phyloP scores from a whole-genome alignment of 2,329 filamentous ascomycete species.

The Diaporthe vaccinii region DNA sequence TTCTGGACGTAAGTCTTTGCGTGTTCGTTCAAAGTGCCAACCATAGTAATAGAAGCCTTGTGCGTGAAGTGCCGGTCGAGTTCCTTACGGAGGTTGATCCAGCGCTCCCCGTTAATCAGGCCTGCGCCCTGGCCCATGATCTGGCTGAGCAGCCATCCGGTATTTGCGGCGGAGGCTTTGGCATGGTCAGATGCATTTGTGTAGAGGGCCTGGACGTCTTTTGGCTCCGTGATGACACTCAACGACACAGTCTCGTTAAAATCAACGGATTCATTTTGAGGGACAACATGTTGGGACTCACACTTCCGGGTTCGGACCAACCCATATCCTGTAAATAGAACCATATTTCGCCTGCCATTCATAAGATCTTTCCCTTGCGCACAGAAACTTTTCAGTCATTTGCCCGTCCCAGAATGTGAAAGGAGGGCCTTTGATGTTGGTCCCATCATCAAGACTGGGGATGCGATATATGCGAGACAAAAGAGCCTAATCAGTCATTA shows the following conservation, averaged over 20 bases:
- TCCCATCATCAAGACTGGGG: conserved; percentile 1
- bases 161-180: conserved; percentile 4
- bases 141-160: conserved; percentile 3
- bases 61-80: background rate
- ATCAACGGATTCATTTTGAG: no score
- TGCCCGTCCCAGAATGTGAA: conserved; percentile 15
- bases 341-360: conserved; percentile 14
- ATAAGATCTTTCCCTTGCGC: background rate
- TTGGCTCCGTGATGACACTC: conserved; percentile 3
- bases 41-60: background rate
- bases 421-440: conserved; percentile 1
- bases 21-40: conserved; percentile 1
- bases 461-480: background rate
- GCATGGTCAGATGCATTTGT: conserved; percentile 4
- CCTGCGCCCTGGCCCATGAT: conserved; percentile 20
- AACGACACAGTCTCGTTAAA: background rate
- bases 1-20: background rate
- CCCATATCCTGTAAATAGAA: background rate
- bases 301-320: conserved; percentile 3
- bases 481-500: background rate
- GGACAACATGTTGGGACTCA: background rate
- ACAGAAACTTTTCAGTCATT: conserved; percentile 12
- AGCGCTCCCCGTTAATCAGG: conserved; percentile 16
- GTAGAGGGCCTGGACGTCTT: conserved; percentile 4
- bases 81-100: conserved; percentile 18